Conservation (phyloP, 2,329 filamentous ascomycete species). For the Coniochaeta hoffmannii region DNA sequence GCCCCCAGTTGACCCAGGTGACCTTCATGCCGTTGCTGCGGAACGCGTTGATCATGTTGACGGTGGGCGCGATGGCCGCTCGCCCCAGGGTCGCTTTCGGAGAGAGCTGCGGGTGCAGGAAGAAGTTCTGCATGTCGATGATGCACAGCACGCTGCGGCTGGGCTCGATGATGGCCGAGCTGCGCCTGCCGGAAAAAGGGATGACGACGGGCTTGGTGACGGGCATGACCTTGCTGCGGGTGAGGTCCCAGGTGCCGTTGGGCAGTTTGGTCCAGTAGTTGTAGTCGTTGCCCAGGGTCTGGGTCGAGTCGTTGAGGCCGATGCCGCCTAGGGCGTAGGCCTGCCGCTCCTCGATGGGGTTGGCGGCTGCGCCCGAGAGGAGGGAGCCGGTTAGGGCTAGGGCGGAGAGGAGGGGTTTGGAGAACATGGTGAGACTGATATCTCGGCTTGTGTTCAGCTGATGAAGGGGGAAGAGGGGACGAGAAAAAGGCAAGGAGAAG, state of each 20-base stretch:
- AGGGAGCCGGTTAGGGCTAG: background rate
- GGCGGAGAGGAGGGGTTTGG: background rate
- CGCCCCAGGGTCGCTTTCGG: conserved; percentile 16
- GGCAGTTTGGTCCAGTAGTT: conserved; percentile 21
- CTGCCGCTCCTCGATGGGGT: conserved; percentile 4
- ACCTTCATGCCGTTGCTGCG: conserved; percentile 17
- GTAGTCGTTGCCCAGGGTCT: conserved; percentile 21
- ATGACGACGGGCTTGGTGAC: conserved; percentile 20
- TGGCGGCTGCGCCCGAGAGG: background rate
- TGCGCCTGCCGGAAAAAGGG: conserved; percentile 16
- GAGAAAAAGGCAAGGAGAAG: background rate
- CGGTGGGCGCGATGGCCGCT: conserved; percentile 16
- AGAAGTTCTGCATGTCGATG: conserved; percentile 24
- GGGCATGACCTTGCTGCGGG: conserved; percentile 17
- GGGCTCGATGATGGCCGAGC: conserved; percentile 18
- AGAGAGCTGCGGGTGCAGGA: conserved; percentile 18
- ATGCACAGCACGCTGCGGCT: conserved; percentile 17
- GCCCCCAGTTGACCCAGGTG: conserved; percentile 21
- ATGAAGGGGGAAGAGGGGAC: background rate
- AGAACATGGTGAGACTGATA: background rate
- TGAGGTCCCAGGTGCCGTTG: conserved; percentile 21
- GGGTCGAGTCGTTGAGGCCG: conserved; percentile 4
- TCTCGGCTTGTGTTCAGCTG: background rate
- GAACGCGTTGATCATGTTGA: conserved; percentile 21
- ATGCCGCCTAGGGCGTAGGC: conserved; percentile 7